Conservation (phyloP, 192 early-diverging fungal genomes). For the Phlyctochytrium planicorne region DNA sequence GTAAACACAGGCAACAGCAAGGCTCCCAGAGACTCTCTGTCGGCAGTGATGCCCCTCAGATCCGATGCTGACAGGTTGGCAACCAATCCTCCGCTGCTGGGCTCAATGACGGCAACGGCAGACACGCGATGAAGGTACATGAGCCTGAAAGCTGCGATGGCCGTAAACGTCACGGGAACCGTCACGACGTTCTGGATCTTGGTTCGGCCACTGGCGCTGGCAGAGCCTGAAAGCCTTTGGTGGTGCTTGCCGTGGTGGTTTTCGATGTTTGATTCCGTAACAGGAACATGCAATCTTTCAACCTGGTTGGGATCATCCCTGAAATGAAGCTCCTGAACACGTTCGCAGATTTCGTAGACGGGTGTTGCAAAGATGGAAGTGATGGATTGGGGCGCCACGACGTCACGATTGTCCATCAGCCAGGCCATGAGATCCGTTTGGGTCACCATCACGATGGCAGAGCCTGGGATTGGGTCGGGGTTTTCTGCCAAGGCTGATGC, state of each 20-base stretch:
- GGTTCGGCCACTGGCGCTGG: background rate
- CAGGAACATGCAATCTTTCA: too few species aligned
- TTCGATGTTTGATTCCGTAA: too few species aligned
- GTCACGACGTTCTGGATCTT: conserved; percentile 39
- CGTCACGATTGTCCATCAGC: conserved; percentile 17
- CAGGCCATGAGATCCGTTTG: conserved; percentile 36
- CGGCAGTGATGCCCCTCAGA: conserved; percentile 66
- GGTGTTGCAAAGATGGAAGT: conserved; percentile 13
- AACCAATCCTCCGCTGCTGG: conserved; percentile 46
- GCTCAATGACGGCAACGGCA: conserved; percentile 63
- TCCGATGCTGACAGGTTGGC: conserved; percentile 73
- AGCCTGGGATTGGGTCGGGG: conserved; percentile 22
- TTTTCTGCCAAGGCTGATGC: conserved; percentile 10
- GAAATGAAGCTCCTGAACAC: conserved; percentile 2
- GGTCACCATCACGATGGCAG: conserved; percentile 33
- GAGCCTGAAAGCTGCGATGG: conserved; percentile 42
- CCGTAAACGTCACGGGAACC: conserved; percentile 32
- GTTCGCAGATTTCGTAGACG: conserved; percentile 10
- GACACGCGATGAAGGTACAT: conserved; percentile 47
- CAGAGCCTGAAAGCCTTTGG: background rate
- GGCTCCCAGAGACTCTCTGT: conserved; percentile 44
- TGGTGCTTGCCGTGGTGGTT: background rate
- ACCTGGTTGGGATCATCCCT: conserved; percentile 13
- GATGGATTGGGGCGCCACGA: conserved; percentile 17
- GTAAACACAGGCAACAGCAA: conserved; percentile 63